phyloP scores from a whole-genome alignment of 2,329 filamentous ascomycete species.

The Fusarium clavum region DNA sequence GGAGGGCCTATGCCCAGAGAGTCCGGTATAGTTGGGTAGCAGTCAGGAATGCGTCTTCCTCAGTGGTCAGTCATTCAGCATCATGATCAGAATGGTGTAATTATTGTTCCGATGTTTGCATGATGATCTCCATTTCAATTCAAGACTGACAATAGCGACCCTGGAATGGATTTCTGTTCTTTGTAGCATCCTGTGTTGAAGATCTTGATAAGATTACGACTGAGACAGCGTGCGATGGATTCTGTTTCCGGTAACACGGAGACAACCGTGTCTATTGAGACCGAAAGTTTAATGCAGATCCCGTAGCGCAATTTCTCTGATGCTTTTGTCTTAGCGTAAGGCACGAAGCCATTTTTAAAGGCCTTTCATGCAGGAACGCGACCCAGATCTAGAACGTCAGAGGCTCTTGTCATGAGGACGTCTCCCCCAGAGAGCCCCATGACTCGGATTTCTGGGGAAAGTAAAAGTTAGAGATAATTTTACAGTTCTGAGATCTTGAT shows the following conservation, averaged over 20 bases:
- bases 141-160: neutral
- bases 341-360: neutral
- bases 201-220: neutral
- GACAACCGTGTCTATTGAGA: neutral
- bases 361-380: neutral
- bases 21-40: neutral
- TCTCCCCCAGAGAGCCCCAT: neutral
- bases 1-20: neutral
- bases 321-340: neutral
- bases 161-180: neutral
- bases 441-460: neutral
- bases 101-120: too few relatives aligned
- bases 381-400: neutral
- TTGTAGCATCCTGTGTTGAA: neutral
- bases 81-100: neutral
- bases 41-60: neutral
- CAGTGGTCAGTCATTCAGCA: neutral
- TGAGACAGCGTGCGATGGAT: neutral
- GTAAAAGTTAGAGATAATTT: neutral
- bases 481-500: neutral
- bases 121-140: fast-evolving
- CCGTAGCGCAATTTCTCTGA: neutral
- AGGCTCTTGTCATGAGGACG: neutral
- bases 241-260: neutral
- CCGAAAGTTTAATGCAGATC: neutral